These are phyloP conservation scores for Gymnopilus junonius DNA, from an alignment of 768 basidiomycete species.

Conservation along the genomic window DNA sequence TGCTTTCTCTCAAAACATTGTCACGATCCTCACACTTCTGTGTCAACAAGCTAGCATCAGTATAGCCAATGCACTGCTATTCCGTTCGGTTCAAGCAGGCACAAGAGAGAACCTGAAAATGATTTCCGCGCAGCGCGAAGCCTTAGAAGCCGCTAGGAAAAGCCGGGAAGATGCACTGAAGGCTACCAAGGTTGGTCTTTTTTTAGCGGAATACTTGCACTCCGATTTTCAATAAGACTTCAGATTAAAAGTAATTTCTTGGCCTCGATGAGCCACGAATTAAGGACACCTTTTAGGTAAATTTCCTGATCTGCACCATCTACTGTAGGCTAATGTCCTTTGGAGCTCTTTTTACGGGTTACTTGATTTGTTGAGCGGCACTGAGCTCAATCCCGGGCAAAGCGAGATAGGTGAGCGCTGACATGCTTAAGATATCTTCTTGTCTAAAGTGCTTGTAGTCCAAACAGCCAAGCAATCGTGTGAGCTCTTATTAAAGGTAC, in stretches of 20 bases:
- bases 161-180: conserved; percentile 76
- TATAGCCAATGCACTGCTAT: conserved; percentile 74
- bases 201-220: not conserved
- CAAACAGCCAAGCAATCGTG: conserved; percentile 82
- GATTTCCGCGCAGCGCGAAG: conserved; percentile 74
- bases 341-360: conserved; percentile 76
- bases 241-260: conserved; percentile 82
- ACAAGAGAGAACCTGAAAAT: conserved; percentile 77
- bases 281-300: conserved; percentile 80
- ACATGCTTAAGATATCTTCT: not conserved
- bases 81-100: conserved; percentile 74
- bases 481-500: conserved; percentile 71
- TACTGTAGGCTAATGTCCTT: not conserved
- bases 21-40: conserved; percentile 65
- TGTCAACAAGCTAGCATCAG: conserved; percentile 80
- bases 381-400: conserved; percentile 70
- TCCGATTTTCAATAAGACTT: not conserved
- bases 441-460: conserved; percentile 39
- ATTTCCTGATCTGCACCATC: not conserved
- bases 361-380: conserved; percentile 73
- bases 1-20: conserved; percentile 61
- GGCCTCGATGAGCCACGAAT: conserved; percentile 79
- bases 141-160: conserved; percentile 68
- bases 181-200: conserved; percentile 60
- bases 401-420: conserved; percentile 62